A percentile compares a stretch with the other conserved stretches of the same genome.
These are phyloP conservation scores for Trichosporon asahii DNA, from an alignment of 1,284 basidiomycete genomes.

Conservation along the genomic window DNA sequence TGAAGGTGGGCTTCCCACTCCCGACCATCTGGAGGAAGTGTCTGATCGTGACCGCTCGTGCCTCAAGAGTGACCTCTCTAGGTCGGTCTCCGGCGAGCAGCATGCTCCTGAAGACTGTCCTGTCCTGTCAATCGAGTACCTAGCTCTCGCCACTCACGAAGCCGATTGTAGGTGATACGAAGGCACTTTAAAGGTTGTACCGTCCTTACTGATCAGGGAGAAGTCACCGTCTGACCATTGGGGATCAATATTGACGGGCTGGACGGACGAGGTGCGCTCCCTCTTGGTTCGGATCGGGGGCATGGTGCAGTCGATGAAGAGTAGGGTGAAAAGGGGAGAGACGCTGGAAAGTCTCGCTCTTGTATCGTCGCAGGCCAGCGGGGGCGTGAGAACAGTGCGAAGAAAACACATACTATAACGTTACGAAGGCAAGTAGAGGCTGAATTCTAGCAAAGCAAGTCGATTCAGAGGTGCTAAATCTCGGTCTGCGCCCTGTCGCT, in stretches of 20 bases:
- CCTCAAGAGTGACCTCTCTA: not conserved
- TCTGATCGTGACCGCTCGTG: not conserved
- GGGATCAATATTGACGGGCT: not conserved
- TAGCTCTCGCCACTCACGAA: not conserved
- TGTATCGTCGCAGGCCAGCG: too few relatives aligned
- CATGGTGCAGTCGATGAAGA: not conserved
- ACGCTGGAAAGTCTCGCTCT: too few relatives aligned
- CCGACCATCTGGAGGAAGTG: not conserved
- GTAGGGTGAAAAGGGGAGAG: not conserved
- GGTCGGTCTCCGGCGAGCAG: not conserved
- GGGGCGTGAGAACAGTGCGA: too few relatives aligned
- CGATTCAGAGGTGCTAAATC: too few relatives aligned
- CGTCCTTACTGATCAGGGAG: not conserved
- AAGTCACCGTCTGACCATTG: not conserved
- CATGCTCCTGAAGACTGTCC: not conserved
- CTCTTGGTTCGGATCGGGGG: not conserved
- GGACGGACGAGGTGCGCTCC: not conserved
- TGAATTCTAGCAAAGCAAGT: too few relatives aligned
- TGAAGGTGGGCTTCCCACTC: not conserved
- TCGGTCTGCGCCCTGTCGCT: too few relatives aligned
- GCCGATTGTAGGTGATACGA: not conserved
- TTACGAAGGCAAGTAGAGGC: too few relatives aligned
- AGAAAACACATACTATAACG: too few relatives aligned
- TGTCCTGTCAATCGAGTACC: not conserved
- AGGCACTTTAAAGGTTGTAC: not conserved